Evolutionary conservation across 371 early-diverging fungal genomes (phyloP), one percentile per base, ranked within the genome.

Genomic region (Lichtheimia ramosa): DNA sequence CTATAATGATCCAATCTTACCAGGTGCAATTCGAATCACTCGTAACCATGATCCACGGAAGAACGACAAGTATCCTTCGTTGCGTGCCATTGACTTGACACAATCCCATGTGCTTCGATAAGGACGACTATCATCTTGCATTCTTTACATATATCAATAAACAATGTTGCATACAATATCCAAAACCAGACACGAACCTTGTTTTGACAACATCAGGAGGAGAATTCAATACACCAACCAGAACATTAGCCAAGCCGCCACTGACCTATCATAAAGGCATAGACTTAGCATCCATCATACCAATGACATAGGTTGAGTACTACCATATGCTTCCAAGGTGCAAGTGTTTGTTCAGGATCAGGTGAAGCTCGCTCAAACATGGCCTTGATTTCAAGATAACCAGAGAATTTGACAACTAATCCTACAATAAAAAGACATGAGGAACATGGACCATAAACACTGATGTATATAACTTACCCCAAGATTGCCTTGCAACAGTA

Each of bases 21-120:
- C 82, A 52, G 82, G 79, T n/a, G 82, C 79, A 60, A 79, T 69
- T n/a, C 82, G 73, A n/a, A 82, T 64, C 13, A 77, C 58, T 28
- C 82, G 75, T 43, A 79, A 65, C 72, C 74, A 75, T 24, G 78
- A 71, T 24, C 82, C 80, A 25, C 71, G 65, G 59, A 82, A 82
- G 23, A 82, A 82, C 0, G 82, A 77, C 8, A 51, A 41, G 1
- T 70, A 53, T 0, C 81, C 80, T 62, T 82, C 83, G 16, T 73
- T 66, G 43, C 65, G 64, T 6, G 62, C 55, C 80, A 79, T 82
- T 0, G 61, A 53, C 42, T 68, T 71, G 3, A 70, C 43, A 51
- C 80, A 82, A 21, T 76, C 69, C 73, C 73, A 78, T n/a, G 77
- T 74, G 12, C 41, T 65, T 15, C 58, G 62, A 54, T 82, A 78